Evolutionary conservation across 1,284 basidiomycete genomes (phyloP).

Genomic region (Tylopilus sp.): DNA sequence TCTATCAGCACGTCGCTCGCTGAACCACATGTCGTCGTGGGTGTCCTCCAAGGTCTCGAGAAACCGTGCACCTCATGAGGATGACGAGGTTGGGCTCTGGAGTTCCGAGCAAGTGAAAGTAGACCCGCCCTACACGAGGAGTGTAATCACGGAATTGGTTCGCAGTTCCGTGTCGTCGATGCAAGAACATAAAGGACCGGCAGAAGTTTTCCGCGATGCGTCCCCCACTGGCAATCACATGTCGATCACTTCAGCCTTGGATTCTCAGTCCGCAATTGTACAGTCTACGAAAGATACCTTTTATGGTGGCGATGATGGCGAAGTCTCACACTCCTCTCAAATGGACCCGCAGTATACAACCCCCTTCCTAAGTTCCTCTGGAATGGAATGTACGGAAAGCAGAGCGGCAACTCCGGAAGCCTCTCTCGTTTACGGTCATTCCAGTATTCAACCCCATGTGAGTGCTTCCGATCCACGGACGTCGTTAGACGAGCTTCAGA

Average conservation of each 20-base stretch:
- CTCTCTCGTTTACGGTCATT: conserved; percentile 50
- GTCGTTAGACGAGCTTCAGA: conserved; percentile 52
- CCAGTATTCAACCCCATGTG: conserved; percentile 33
- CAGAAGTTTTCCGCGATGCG: conserved; percentile 6
- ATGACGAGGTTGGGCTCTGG: conserved; percentile 37
- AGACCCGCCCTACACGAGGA: conserved; percentile 6
- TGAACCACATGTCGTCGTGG: conserved; percentile 37
- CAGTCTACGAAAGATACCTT: conserved; percentile 9
- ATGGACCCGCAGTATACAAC: background rate
- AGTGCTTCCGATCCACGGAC: conserved; percentile 17
- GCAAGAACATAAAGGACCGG: conserved; percentile 8
- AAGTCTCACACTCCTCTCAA: conserved; percentile 1
- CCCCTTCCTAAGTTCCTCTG: background rate
- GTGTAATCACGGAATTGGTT: background rate
- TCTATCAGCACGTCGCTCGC: conserved; percentile 24
- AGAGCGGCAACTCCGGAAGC: conserved; percentile 19
- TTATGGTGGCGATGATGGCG: conserved; percentile 4
- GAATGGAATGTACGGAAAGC: background rate
- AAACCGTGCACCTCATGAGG: conserved; percentile 23
- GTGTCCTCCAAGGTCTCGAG: conserved; percentile 26
- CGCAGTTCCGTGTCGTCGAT: conserved; percentile 1
- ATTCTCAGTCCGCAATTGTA: conserved; percentile 8
- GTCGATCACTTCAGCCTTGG: conserved; percentile 4
- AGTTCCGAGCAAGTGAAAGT: conserved; percentile 29
- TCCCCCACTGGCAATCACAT: conserved; percentile 2